Conservation (phyloP, 768 basidiomycete species). For the Tylopilus sp. region DNA sequence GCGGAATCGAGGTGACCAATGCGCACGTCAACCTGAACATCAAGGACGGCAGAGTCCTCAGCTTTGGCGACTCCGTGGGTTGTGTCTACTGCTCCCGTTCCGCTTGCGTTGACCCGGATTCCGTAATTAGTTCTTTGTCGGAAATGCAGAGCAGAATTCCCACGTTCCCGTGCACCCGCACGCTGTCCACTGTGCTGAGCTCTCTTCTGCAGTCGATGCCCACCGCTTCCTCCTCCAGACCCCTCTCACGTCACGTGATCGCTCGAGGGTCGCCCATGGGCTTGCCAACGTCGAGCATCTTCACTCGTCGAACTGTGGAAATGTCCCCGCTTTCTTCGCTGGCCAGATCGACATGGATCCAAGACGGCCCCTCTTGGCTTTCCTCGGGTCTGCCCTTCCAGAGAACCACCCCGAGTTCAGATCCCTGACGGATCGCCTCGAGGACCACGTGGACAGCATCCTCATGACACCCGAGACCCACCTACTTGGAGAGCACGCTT, state of each 20-base stretch:
- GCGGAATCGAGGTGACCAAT: constrained; percentile 85
- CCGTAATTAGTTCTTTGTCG: constrained; percentile 68
- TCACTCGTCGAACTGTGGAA: constrained; percentile 55
- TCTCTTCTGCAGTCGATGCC: constrained; percentile 31
- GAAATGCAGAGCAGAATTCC: constrained; percentile 34
- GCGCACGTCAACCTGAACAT: constrained; percentile 94
- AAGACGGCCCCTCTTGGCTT: constrained; percentile 63
- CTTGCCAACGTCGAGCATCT: constrained; percentile 40
- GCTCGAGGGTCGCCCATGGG: constrained; percentile 11
- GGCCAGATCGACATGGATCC: constrained; percentile 33
- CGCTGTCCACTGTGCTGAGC: constrained; percentile 49
- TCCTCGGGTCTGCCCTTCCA: constrained; percentile 76
- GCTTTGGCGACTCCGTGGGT: constrained; percentile 85
- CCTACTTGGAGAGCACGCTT: constrained; percentile 45
- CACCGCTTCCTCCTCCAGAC: constrained; percentile 31
- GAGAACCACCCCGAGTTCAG: constrained; percentile 37
- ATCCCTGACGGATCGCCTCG: constrained; percentile 46
- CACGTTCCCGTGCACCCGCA: constrained; percentile 44
- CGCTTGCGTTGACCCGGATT: constrained; percentile 6
- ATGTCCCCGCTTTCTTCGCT: constrained; percentile 30
- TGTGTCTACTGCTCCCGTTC: constrained; percentile 10
- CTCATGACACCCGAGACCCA: constrained; percentile 35
- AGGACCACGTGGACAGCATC: constrained; percentile 52
- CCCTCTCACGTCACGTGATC: constrained; percentile 9
- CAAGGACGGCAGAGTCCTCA: constrained; percentile 76